Base-by-base conservation (phyloP, 495 filamentous ascomycete species). In the Apodospora peruviana region DNA sequence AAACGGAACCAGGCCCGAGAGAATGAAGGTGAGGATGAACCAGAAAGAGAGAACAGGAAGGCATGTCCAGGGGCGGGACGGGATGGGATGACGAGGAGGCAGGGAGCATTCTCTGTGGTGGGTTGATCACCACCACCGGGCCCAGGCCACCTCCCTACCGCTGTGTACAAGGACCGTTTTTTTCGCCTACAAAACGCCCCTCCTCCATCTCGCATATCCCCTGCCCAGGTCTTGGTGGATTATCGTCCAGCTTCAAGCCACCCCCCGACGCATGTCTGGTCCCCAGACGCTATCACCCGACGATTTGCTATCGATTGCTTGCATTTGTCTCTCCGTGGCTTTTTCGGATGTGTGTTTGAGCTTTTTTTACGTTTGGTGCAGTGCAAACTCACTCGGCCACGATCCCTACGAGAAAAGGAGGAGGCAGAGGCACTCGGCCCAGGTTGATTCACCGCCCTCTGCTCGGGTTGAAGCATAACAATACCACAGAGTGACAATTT, bases 231-330 rank as follows among this genome's bases (percentile, higher is more conserved):
- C n/a, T n/a, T n/a, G n/a, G n/a, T 32, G 27, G 27, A 32, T 32
- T 32, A 7, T 14, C 27, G 14, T 32, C 27, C 27, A 32, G 14
- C 7, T 32, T 32, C n/a, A 32, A 7, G 27, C 27, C 27, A 32
- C 27, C 9, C 14, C 9, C 39, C 36, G 37, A 53, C 43, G 50
- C 40, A 34, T 47, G 50, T 53, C 50, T 53, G 21, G 27, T n/a
- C 39, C 32, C 45, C 23, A 48, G 42, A 54, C 46, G 29, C 37
- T 35, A 10, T 45, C 35, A 54, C 47, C 27, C 27, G 27, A 32
- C 14, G 14, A 32, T 7, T 7, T 7, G 7, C 27, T 32, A 7
- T 32, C 27, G 7, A 7, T 7, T 14, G 14, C 27, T 7, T 32
- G 27, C 14, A 32, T 7, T 32, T 32, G 27, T 32, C 27, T 14